Evolutionary conservation across 768 basidiomycete species (phyloP).

Genomic region (Rhodotorula kratochvilovae): DNA sequence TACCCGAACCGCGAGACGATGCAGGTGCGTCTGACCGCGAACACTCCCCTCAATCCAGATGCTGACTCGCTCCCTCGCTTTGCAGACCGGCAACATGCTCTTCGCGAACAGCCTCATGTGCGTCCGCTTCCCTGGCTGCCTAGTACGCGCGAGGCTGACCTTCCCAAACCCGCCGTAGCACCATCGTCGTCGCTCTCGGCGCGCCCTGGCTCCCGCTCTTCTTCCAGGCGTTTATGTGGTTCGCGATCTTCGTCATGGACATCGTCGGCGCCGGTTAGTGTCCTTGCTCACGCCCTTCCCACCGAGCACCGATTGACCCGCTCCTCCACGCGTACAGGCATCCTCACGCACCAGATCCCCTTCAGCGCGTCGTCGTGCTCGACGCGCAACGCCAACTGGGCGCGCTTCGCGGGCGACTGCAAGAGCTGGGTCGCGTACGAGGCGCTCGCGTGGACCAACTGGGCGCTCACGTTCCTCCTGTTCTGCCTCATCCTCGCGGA

Average conservation of each 20-base stretch:
- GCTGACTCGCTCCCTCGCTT: background rate
- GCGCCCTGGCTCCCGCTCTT: conserved; percentile 6
- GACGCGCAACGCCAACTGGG: background rate
- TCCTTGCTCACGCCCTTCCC: background rate
- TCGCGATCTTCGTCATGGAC: conserved; percentile 10
- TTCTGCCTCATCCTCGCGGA: conserved; percentile 1
- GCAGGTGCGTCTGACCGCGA: background rate
- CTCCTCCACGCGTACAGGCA: background rate
- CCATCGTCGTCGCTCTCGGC: conserved; percentile 15
- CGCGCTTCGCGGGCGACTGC: background rate
- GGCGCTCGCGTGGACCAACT: background rate
- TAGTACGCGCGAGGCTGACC: background rate
- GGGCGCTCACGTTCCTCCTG: background rate
- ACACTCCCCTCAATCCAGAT: background rate
- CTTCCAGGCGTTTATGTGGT: conserved; percentile 26
- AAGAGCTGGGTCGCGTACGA: conserved; percentile 1
- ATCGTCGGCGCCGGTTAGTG: background rate
- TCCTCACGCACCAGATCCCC: conserved; percentile 19
- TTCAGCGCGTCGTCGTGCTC: background rate
- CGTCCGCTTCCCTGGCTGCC: background rate
- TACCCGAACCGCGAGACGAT: conserved; percentile 6
- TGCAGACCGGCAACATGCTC: background rate
- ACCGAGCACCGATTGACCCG: background rate
- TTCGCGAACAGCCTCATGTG: background rate
- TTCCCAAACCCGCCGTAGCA: conserved; percentile 3